phyloP scores from a whole-genome alignment of 345 rosid species.

The Conringia planisiliqua region DNA sequence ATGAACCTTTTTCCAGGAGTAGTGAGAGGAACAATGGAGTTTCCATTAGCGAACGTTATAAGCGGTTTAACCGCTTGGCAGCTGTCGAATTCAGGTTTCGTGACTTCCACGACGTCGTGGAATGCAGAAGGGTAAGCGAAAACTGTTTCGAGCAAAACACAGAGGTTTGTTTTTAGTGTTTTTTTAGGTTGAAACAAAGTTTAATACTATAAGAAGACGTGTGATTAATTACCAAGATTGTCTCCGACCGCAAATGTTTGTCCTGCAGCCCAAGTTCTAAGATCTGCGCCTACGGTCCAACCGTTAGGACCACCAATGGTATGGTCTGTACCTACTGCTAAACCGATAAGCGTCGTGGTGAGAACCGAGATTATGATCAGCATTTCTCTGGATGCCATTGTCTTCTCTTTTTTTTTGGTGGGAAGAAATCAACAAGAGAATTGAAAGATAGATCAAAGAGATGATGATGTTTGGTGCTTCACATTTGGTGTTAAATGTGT shows the following conservation, averaged over 20 bases:
- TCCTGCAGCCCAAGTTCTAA: constrained; percentile 53
- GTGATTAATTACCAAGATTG: constrained; percentile 46
- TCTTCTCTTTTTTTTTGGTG: background rate
- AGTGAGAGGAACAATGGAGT: constrained; percentile 49
- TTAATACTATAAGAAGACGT: background rate
- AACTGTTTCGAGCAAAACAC: constrained; percentile 36
- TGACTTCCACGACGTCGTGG: constrained; percentile 63
- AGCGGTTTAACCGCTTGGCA: constrained; percentile 50
- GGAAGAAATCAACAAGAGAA: background rate
- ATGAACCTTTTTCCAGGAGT: constrained; percentile 54
- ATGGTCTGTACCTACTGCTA: constrained; percentile 51
- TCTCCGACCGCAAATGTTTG: constrained; percentile 59
- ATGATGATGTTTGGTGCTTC: constrained; percentile 22
- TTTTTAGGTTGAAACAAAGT: background rate
- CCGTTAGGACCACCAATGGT: constrained; percentile 66
- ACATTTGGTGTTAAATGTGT: background rate
- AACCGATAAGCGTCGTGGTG: constrained; percentile 39
- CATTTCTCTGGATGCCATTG: constrained; percentile 26
- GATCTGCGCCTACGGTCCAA: constrained; percentile 53
- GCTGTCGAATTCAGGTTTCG: constrained; percentile 51
- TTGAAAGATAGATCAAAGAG: constrained; percentile 13
- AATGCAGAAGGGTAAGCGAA: constrained; percentile 41
- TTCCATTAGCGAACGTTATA: constrained; percentile 44
- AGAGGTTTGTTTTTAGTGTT: constrained; percentile 11
- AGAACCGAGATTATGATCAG: constrained; percentile 24